Evolutionary conservation across 2,329 filamentous ascomycete species (phyloP).

Genomic region (Nemania sp.): DNA sequence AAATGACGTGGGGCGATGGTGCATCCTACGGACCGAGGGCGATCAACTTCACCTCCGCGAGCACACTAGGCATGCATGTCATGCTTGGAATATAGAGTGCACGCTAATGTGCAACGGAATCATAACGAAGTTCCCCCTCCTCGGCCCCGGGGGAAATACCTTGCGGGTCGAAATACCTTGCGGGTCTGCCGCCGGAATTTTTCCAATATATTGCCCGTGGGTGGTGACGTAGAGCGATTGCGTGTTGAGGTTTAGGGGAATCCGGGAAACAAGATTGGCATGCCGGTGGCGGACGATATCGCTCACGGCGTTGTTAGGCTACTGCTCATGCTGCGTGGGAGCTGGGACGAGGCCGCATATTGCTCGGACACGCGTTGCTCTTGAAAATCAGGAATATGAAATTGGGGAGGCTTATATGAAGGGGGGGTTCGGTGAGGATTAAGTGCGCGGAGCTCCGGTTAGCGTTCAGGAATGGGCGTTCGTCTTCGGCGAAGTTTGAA

Average conservation of each 20-base stretch:
- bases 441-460: slow-evolving; percentile 18
- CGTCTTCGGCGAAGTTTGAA: neutral
- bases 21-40: neutral
- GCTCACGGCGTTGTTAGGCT: neutral
- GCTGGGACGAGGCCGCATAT: slow-evolving; percentile 5
- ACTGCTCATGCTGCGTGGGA: neutral
- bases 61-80: neutral
- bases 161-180: neutral
- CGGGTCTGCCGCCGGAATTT: neutral
- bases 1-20: slow-evolving; percentile 7
- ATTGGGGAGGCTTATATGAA: neutral
- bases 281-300: neutral
- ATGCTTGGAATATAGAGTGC: neutral
- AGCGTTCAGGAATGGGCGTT: slow-evolving; percentile 26
- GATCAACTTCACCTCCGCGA: slow-evolving; percentile 8
- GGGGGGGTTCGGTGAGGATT: slow-evolving; percentile 9
- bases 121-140: slow-evolving; percentile 7
- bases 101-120: slow-evolving; percentile 9
- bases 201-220: neutral
- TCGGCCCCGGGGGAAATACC: slow-evolving; percentile 1
- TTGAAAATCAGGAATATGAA: too few species aligned
- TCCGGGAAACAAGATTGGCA: neutral
- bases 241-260: neutral
- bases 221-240: neutral
- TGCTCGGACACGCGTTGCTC: neutral